Base-by-base conservation (phyloP, 2,329 filamentous ascomycete species). In the Verticillium dahliae region DNA sequence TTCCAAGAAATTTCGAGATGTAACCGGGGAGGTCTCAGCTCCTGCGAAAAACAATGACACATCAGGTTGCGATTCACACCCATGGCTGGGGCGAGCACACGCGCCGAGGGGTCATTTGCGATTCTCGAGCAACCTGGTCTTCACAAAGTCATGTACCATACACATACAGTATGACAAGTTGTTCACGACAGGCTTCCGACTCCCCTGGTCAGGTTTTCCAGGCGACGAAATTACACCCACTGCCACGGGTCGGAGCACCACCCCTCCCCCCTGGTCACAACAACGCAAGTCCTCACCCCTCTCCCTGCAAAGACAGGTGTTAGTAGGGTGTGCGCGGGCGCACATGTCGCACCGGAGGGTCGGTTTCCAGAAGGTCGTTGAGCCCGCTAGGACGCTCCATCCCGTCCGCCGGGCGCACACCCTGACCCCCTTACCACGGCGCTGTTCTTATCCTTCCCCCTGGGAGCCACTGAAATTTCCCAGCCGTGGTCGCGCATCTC, bases 291-390 rank as follows among this genome's bases (percentile, higher is more conserved):
- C 61, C 59, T 63, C 61, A 59, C 63, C 63, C 58, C 56, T 60
- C 58, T 55, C 63, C 63, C 62, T 65, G 62, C 63, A 59, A 56
- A 65, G 62, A 62, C 62, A 65, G 27, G 63, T 60, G 63, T 62
- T 60, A 65, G 60, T 62, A 37, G 45, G 54, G 34, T 27, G 27
- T 27, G 27, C 27, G 54, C 45, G 62, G 55, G 50, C 55, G 50
- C 62, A 62, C 60, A n/a, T 22, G 45, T 50, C 45, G 45, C 45
- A 27, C 18, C 45, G 45, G 45, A 50, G 45, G n/a, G 45, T 50
- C 45, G 45, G 22, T 50, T 50, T 50, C 45, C 45, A 50, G 45
- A 50, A 50, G 45, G 45, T 50, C 45, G n/a, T 50, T 50, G 45
- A 15, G 45, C n/a, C 45, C 45, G 45, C 45, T 50, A 18, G 45